Evolutionary conservation across 495 filamentous ascomycete species (phyloP), one percentile per base, ranked within the genome.

Genomic region (Aspergillus conjunctus): DNA sequence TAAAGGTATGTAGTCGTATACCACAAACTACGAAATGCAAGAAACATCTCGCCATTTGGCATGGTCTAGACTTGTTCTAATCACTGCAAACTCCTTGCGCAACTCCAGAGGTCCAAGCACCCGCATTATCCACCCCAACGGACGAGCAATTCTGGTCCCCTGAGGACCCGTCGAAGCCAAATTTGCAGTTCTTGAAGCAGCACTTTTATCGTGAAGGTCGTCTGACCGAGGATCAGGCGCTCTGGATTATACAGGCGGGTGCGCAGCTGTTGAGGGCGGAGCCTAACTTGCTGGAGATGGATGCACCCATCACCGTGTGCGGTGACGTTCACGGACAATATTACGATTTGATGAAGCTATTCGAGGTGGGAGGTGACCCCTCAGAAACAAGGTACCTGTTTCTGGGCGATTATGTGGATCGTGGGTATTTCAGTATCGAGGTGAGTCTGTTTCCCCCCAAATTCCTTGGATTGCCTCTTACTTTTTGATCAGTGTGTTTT

Each of bases 301-400:
- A 98, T 78, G 94, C 94, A 32, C 94, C 94, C 30, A 98, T 98
- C 72, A 98, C 94, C n/a, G 94, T 98, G 37, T 98, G 94, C 70
- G 94, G 94, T 68, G 94, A 98, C 70, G 92, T 98, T 54, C 94
- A 98, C 75, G 94, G 94, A 57, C 94, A 98, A 78, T 98, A 97
- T 75, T 98, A 96, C 69, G 94, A 98, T 77, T 76, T 98, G 73
- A 98, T 98, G 94, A 98, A 98, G 81, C 83, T 98, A 21, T 98
- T 98, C 73, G 94, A 98, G 73, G 94, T 98, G 51, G 94, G 94
- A 63, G 94, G 94, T 59, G 95, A 98, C 71, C 94, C 94, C 26
- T 88, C 93, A 45, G 94, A 97, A 70, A 98, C 94, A 26, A 77
- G 94, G 64, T 98, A 98, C 77, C 84, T 98, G 39, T 98, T 98